Conservation (phyloP, 2,329 filamentous ascomycete genomes). For the Rutstroemia sp. region DNA sequence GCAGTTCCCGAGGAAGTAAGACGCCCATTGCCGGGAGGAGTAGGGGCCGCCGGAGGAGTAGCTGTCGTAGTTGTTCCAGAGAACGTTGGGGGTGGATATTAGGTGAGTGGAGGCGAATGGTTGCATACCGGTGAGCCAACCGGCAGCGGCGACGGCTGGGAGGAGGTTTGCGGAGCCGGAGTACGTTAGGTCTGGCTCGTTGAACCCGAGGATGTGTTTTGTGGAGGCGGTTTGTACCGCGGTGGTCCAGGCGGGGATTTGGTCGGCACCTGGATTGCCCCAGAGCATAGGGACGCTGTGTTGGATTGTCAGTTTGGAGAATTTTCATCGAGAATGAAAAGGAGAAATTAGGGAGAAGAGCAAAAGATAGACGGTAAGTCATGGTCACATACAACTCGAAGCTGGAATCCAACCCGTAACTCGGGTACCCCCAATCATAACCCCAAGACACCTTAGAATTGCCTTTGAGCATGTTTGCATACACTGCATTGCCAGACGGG, state of each 20-base stretch:
- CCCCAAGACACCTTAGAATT: conserved; percentile 45
- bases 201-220: conserved; percentile 56
- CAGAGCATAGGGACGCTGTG: conserved; percentile 55
- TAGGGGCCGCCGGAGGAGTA: conserved; percentile 26
- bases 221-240: conserved; percentile 49
- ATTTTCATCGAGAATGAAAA: neutral
- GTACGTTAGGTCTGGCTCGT: conserved; percentile 56
- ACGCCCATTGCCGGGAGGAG: conserved; percentile 35
- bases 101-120: conserved; percentile 34
- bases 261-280: conserved; percentile 38
- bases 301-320: neutral
- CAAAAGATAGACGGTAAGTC: neutral
- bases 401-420: conserved; percentile 33
- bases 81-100: conserved; percentile 36
- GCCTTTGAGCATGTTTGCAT: conserved; percentile 36
- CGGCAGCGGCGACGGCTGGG: conserved; percentile 31
- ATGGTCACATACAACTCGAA: conserved; percentile 32
- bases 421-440: conserved; percentile 58
- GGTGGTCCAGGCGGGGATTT: conserved; percentile 36
- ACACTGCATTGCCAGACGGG: conserved; percentile 7
- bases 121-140: conserved; percentile 35
- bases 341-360: neutral
- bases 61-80: conserved; percentile 24
- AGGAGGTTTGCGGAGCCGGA: conserved; percentile 43
- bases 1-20: conserved; percentile 35